These are phyloP conservation scores for Borovskyia barvae DNA, from an alignment of 208 protist species.

Conservation along the genomic window DNA sequence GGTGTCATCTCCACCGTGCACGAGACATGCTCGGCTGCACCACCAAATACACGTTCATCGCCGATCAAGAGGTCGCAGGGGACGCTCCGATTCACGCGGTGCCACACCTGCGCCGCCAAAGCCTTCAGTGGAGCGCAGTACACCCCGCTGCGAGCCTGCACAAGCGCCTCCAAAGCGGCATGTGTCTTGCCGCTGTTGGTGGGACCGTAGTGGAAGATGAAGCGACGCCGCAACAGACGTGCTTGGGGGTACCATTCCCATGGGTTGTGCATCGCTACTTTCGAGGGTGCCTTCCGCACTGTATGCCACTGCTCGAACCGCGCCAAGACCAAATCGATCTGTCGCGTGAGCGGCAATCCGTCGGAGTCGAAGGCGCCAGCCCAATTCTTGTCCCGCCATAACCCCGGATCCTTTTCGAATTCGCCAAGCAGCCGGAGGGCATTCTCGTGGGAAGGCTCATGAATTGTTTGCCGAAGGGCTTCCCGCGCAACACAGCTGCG, in stretches of 20 bases:
- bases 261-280: constrained; percentile 64
- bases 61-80: constrained; percentile 94
- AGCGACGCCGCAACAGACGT: constrained; percentile 60
- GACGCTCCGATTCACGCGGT: constrained; percentile 63
- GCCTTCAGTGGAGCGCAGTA: constrained; percentile 95
- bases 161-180: constrained; percentile 66
- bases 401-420: constrained; percentile 44
- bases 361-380: constrained; percentile 15
- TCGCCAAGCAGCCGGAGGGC: constrained; percentile 45
- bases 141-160: constrained; percentile 65
- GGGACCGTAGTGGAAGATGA: constrained; percentile 91
- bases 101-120: constrained; percentile 92
- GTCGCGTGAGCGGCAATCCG: constrained; percentile 4
- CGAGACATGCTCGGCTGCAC: constrained; percentile 75
- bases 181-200: constrained; percentile 97
- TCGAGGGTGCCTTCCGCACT: constrained; percentile 43
- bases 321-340: constrained; percentile 32
- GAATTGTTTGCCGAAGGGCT: constrained; percentile 47
- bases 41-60: constrained; percentile 79
- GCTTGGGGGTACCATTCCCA: constrained; percentile 88
- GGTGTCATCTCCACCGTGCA: constrained; percentile 93
- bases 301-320: constrained; percentile 68
- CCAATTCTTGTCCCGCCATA: constrained; percentile 27
- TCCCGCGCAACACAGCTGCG: constrained; percentile 45
- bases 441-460: constrained; percentile 67